Evolutionary conservation across 192 early-diverging fungal genomes (phyloP), one percentile per base, ranked within the genome.

Genomic region (Gaertneriomyces semiglobifer): DNA sequence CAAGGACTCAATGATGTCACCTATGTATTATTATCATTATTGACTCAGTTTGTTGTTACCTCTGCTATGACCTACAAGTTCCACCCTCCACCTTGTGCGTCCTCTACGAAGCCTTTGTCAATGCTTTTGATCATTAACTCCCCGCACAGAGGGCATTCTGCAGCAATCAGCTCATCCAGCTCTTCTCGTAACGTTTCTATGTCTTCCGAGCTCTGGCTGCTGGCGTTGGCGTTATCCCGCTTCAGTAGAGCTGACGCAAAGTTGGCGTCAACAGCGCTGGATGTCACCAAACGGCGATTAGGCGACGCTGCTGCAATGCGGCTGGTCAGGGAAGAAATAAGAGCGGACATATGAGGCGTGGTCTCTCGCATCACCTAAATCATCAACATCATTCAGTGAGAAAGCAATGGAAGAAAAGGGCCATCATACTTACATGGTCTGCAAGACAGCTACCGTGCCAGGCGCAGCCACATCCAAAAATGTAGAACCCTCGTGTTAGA

Each of bases 371-470:
- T 71, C 10, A 79, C 67, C 81, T 86, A 56, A 54, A 60, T 40
- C 55, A 70, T 8, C 0, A 63, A 57, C 1, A 3, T 3, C 11
- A 3, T 11, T 11, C 25, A 19, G 55, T 57, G 14, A 20, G 11
- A 57, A n/a, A 50, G 48, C 12, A 16, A 33, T 6, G 39, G 55
- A 25, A 25, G 16, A 0, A 2, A 57, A 4, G 48, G 2, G 48
- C 1, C 11, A 50, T 12, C 18, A 50, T n/a, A n/a, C 55, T 16
- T 39, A 68, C 66, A 19, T 52, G 66, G 43, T 84, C 77, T 20
- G 88, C 89, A 53, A 99, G 73, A 73, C 94, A 98, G 67, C 97
- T 93, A 6, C 90, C 82, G 75, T 99, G 97, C 79, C 93, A 96
- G 5, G 87, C 86, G 71, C 98, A 95, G 62, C 93, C 88, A 71